Evolutionary conservation across 768 basidiomycete genomes (phyloP).

Genomic region (Butyriboletus loyo): DNA sequence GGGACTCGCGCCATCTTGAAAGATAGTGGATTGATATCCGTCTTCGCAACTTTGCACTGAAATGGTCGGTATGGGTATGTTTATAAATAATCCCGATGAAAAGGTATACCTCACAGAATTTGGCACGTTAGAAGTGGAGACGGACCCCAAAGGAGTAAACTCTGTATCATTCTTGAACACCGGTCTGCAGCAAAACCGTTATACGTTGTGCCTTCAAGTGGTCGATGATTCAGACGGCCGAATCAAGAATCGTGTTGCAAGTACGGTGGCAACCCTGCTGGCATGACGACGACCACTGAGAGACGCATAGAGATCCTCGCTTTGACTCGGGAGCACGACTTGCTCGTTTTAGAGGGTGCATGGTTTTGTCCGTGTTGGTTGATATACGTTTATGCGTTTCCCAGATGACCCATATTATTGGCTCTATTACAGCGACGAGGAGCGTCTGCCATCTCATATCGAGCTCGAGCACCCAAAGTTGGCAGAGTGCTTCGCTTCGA

Average conservation of each 20-base stretch:
- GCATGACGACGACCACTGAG: conserved; percentile 63
- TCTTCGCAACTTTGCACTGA: conserved; percentile 52
- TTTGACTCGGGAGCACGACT: conserved; percentile 62
- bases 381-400: background rate
- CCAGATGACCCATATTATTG: conserved; percentile 68
- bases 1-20: background rate
- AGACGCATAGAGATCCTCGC: conserved; percentile 61
- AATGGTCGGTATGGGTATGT: conserved; percentile 47
- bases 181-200: conserved; percentile 73
- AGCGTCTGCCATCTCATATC: conserved; percentile 71
- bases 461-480: conserved; percentile 58
- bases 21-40: conserved; percentile 57
- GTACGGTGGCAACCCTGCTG: conserved; percentile 80
- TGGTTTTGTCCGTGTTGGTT: background rate
- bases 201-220: conserved; percentile 66
- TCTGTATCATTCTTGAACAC: conserved; percentile 56
- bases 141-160: conserved; percentile 63
- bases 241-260: conserved; percentile 22
- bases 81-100: conserved; percentile 4
- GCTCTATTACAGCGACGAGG: conserved; percentile 58
- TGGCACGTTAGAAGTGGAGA: conserved; percentile 55
- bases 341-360: conserved; percentile 75
- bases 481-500: conserved; percentile 82
- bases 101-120: background rate
- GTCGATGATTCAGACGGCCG: background rate